A percentile compares a stretch with the other conserved stretches of the same genome.
Evolutionary conservation across 164 flowering plant genomes (phyloP).

Genomic region (Euptelea pleiosperma): DNA sequence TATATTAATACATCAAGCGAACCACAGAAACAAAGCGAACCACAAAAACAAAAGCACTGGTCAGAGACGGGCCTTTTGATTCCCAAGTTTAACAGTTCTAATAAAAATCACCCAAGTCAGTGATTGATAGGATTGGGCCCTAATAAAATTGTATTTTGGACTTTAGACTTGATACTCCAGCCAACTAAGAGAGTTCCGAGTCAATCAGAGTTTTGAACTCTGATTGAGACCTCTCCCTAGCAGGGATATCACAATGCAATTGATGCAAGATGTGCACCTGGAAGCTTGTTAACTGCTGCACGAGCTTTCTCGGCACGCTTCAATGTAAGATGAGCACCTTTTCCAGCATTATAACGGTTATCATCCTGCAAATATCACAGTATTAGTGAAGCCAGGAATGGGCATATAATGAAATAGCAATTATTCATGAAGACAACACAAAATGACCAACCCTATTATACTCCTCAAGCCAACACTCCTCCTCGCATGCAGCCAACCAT

Average conservation of each 20-base stretch:
- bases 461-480: conserved; percentile 88
- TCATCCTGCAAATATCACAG: conserved; percentile 53
- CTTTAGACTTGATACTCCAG: background rate
- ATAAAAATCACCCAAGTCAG: too few species aligned
- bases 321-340: conserved; percentile 67
- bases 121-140: too few species aligned
- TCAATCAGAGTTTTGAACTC: background rate
- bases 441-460: conserved; percentile 55
- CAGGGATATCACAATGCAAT: background rate
- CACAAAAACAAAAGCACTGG: too few species aligned
- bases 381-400: background rate
- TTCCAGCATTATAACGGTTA: conserved; percentile 71
- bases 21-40: background rate
- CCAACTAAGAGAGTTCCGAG: too few species aligned
- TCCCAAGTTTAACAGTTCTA: too few species aligned
- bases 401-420: background rate
- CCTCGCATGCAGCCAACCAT: conserved; percentile 76
- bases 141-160: too few species aligned
- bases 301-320: conserved; percentile 88
- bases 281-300: conserved; percentile 51
- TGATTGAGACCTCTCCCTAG: background rate
- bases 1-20: background rate
- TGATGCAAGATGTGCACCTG: conserved; percentile 38
- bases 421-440: background rate
- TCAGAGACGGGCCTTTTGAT: too few species aligned